A percentile compares a stretch with the other conserved stretches of the same genome.
Evolutionary conservation across 805 yeast species (phyloP).

Genomic region (Ogataea trehaloabstinens): DNA sequence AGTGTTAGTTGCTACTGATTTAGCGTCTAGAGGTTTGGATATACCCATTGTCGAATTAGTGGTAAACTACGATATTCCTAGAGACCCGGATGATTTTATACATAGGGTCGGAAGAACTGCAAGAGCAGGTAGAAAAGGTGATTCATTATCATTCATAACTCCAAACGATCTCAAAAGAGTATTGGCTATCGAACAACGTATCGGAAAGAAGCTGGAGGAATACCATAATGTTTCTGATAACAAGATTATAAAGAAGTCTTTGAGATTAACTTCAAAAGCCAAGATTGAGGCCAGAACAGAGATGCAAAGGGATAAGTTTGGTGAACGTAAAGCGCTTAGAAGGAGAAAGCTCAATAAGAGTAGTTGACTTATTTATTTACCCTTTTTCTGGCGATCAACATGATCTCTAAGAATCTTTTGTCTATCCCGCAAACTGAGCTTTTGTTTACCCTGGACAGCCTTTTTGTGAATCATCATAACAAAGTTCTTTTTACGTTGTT

Average conservation of each 20-base stretch:
- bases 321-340: constrained; percentile 44
- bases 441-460: constrained; percentile 91
- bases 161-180: constrained; percentile 83
- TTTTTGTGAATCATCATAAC: constrained; percentile 98
- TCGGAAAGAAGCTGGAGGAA: constrained; percentile 74
- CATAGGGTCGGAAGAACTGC: constrained; percentile 97
- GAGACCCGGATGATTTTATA: constrained; percentile 79
- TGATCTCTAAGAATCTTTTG: constrained; percentile 86
- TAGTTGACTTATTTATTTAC: constrained; percentile 37
- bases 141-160: constrained; percentile 75
- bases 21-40: constrained; percentile 88
- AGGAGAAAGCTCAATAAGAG: constrained; percentile 4
- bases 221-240: constrained; percentile 73
- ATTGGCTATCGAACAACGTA: constrained; percentile 82
- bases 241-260: constrained; percentile 67
- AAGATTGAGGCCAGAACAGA: constrained; percentile 89
- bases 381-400: constrained; percentile 85
- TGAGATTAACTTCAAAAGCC: constrained; percentile 72
- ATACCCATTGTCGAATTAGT: constrained; percentile 79
- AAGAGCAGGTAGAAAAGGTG: constrained; percentile 92
- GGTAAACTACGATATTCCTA: constrained; percentile 75
- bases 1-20: constrained; percentile 90
- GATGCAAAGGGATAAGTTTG: constrained; percentile 89
- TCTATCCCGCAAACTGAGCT: constrained; percentile 84
- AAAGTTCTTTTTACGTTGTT: constrained; percentile 97